A percentile compares a stretch with the other conserved stretches of the same genome.
phyloP scores from a whole-genome alignment of 306 rosid species.

The Dryas octopetala region DNA sequence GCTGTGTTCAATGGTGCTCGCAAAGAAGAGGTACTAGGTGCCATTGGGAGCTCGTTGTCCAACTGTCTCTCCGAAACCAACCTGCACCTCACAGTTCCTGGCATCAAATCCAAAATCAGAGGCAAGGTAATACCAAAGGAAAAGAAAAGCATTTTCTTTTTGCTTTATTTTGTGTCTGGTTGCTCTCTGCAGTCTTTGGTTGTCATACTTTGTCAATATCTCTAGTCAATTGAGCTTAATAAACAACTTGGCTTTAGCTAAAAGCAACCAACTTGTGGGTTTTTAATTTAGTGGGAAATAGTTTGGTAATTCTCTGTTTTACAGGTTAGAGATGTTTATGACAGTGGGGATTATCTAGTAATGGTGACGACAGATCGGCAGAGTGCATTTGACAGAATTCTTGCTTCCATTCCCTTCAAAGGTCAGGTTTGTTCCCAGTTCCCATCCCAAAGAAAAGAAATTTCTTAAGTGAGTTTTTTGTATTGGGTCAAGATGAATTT shows the following conservation, averaged over 20 bases:
- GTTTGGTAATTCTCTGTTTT: background rate
- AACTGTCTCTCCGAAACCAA: slow-evolving; percentile 80
- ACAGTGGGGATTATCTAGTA: slow-evolving; percentile 75
- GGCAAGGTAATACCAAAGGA: slow-evolving; percentile 62
- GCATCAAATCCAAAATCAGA: slow-evolving; percentile 72
- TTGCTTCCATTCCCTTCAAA: slow-evolving; percentile 94
- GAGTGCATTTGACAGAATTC: slow-evolving; percentile 96
- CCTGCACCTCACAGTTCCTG: slow-evolving; percentile 76
- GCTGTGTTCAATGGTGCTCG: slow-evolving; percentile 48
- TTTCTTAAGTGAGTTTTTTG: background rate
- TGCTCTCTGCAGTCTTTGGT: too few relatives aligned
- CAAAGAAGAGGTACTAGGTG: slow-evolving; percentile 38
- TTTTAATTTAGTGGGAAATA: background rate
- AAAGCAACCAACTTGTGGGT: background rate
- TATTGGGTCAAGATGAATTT: background rate
- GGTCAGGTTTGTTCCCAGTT: slow-evolving; percentile 64
- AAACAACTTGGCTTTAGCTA: background rate
- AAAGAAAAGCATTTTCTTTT: background rate
- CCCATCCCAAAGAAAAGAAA: background rate
- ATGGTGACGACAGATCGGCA: slow-evolving; percentile 90
- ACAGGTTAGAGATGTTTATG: slow-evolving; percentile 92
- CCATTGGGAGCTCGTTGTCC: slow-evolving; percentile 39
- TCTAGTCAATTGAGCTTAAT: background rate
- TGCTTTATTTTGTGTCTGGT: background rate
- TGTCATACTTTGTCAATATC: background rate